Evolutionary conservation across 1,284 basidiomycete genomes (phyloP).

Genomic region (Marasmius oreades): DNA sequence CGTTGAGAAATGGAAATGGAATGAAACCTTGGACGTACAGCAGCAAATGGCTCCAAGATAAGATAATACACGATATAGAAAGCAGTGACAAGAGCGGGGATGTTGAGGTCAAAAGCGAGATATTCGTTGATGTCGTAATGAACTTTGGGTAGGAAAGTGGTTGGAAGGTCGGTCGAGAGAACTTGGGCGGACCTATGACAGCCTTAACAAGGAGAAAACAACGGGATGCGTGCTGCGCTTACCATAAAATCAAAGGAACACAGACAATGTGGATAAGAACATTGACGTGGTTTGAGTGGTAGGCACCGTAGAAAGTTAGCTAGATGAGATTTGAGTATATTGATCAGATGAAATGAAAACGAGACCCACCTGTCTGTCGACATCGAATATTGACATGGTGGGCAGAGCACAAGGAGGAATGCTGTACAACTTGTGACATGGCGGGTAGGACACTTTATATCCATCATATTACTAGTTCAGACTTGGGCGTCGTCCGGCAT

Average conservation of each 20-base stretch:
- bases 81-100: slow-evolving; percentile 50
- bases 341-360: not conserved
- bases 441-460: too few species aligned
- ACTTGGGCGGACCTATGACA: slow-evolving; percentile 60
- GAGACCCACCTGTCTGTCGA: not conserved
- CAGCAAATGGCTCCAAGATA: slow-evolving; percentile 72
- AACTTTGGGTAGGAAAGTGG: slow-evolving; percentile 49
- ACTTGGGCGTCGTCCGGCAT: too few species aligned
- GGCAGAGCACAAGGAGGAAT: not conserved
- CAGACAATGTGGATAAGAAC: slow-evolving; percentile 78
- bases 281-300: slow-evolving; percentile 80
- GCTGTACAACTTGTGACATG: too few species aligned
- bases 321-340: not conserved
- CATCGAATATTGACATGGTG: not conserved
- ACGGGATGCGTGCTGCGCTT: not conserved
- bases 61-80: slow-evolving; percentile 73
- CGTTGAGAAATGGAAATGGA: slow-evolving; percentile 4
- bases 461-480: too few species aligned
- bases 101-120: slow-evolving; percentile 68
- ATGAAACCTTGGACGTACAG: slow-evolving; percentile 57
- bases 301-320: slow-evolving; percentile 50
- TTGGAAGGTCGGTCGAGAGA: slow-evolving; percentile 46
- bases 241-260: slow-evolving; percentile 48
- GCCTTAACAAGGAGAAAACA: slow-evolving; percentile 3
- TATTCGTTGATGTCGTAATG: slow-evolving; percentile 57